These are phyloP conservation scores for Silene vulgaris DNA, from an alignment of 179 eudicot genomes.

Conservation along the genomic window DNA sequence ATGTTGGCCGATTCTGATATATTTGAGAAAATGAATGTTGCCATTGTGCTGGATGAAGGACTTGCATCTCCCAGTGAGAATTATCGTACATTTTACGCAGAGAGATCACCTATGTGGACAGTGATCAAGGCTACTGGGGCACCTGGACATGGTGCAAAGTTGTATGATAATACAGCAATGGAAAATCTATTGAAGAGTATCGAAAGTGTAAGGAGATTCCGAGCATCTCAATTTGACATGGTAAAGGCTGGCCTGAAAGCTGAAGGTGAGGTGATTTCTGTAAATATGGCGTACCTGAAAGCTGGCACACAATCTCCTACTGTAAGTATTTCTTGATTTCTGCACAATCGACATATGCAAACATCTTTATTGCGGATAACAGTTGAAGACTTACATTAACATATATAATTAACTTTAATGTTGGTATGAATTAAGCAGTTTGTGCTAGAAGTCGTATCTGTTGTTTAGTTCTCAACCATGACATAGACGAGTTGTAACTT, in stretches of 20 bases:
- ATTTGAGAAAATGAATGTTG: constrained; percentile 64
- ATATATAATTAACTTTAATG: constrained; percentile 1
- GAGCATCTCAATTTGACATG: constrained; percentile 83
- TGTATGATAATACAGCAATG: constrained; percentile 83
- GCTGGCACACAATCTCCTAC: constrained; percentile 93
- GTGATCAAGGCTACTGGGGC: constrained; percentile 81
- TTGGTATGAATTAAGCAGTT: background rate
- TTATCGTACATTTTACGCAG: constrained; percentile 66
- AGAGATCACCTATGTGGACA: constrained; percentile 84
- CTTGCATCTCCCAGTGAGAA: constrained; percentile 60
- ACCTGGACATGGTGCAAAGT: constrained; percentile 93
- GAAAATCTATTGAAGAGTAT: constrained; percentile 89
- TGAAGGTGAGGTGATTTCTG: constrained; percentile 86
- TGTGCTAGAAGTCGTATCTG: background rate
- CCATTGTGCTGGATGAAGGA: constrained; percentile 83
- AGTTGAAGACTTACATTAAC: background rate
- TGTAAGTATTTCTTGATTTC: constrained; percentile 38
- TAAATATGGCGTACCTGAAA: constrained; percentile 80
- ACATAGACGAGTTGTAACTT: background rate
- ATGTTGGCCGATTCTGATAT: constrained; percentile 56
- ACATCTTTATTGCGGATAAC: background rate
- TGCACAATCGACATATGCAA: background rate
- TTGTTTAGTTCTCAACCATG: background rate
- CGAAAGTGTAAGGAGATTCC: constrained; percentile 73
- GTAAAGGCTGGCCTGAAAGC: constrained; percentile 74